phyloP scores from a whole-genome alignment of 2,329 filamentous ascomycete genomes.

The Ophiostoma montium region DNA sequence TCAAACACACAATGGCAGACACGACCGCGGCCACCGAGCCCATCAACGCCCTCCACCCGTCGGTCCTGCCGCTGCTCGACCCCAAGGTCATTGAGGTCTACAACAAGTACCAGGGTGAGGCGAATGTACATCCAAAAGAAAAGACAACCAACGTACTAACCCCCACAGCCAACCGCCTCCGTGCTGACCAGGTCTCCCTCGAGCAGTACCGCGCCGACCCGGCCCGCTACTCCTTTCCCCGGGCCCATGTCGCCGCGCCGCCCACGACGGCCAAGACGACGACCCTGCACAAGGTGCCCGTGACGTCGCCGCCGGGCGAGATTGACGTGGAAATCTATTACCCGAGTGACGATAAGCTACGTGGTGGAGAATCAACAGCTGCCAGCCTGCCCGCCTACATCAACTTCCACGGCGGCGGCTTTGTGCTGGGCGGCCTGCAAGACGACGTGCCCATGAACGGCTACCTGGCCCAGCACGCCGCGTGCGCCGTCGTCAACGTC shows the following conservation, averaged over 20 bases:
- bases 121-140: neutral
- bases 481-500: constrained; percentile 17
- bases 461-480: neutral
- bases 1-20: neutral
- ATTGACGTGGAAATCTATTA: constrained; percentile 7
- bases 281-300: neutral
- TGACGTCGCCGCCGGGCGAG: neutral
- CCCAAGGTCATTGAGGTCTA: constrained; percentile 8
- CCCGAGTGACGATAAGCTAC: neutral
- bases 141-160: neutral
- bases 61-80: constrained; percentile 6
- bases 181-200: constrained; percentile 9
- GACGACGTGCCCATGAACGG: constrained; percentile 8
- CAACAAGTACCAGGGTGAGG: constrained; percentile 9
- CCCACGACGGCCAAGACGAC: neutral
- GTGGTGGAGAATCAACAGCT: neutral
- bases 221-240: constrained; percentile 4
- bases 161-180: constrained; percentile 5
- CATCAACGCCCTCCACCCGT: constrained; percentile 8
- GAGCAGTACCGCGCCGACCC: constrained; percentile 7
- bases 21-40: no score
- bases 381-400: constrained; percentile 7
- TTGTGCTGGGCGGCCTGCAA: constrained; percentile 7
- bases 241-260: neutral
- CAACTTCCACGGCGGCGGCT: constrained; percentile 12